phyloP scores from a whole-genome alignment of 2,329 filamentous ascomycete genomes.

The Huntiella bhutanensis region DNA sequence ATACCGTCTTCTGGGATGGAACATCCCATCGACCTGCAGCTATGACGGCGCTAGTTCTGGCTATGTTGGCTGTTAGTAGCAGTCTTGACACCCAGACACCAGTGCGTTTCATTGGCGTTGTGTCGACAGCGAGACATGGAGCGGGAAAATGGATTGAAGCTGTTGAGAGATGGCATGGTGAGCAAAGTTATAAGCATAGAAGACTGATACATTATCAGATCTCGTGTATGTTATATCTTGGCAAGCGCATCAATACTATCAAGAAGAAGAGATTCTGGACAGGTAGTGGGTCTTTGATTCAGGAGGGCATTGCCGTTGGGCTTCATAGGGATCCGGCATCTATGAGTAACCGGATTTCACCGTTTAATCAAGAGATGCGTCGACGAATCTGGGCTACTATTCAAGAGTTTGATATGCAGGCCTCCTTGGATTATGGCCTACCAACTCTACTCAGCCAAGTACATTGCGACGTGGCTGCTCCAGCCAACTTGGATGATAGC shows the following conservation, averaged over 20 bases:
- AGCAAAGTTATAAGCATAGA: constrained; percentile 42
- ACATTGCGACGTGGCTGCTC: constrained; percentile 34
- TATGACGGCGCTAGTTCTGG: constrained; percentile 38
- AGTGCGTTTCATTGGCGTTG: constrained; percentile 37
- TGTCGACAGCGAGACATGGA: constrained; percentile 32
- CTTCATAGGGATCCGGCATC: constrained; percentile 40
- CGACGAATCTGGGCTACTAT: constrained; percentile 42
- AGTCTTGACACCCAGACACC: constrained; percentile 34
- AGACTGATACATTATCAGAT: constrained; percentile 42
- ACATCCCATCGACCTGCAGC: constrained; percentile 25
- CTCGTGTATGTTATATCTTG: constrained; percentile 38
- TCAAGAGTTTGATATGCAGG: constrained; percentile 42
- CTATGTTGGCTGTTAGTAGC: constrained; percentile 40
- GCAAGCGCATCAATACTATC: constrained; percentile 41
- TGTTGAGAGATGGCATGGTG: constrained; percentile 33
- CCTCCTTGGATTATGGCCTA: constrained; percentile 40
- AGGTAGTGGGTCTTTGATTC: constrained; percentile 33
- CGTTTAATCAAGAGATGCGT: constrained; percentile 44
- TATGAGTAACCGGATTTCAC: constrained; percentile 33
- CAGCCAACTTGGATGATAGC: constrained; percentile 38
- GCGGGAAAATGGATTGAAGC: constrained; percentile 38
- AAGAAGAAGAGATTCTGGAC: constrained; percentile 49
- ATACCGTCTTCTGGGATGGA: constrained; percentile 31
- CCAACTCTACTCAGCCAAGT: constrained; percentile 38
- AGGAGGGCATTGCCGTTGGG: constrained; percentile 38